These are phyloP conservation scores for Plasmodium chabaudi DNA, from an alignment of 169 alveolate species.

Conservation along the genomic window DNA sequence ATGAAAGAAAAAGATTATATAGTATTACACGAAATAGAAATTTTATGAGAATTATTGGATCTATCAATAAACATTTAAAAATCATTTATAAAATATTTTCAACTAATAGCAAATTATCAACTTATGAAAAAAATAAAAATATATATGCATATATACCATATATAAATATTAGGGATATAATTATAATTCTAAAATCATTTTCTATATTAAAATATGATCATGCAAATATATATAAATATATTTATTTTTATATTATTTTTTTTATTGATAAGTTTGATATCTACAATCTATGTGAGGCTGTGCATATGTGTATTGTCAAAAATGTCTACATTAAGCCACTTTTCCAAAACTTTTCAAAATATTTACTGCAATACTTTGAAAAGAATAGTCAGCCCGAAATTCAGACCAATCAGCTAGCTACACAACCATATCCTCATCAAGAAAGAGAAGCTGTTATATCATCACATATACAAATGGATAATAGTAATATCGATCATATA, in stretches of 20 bases:
- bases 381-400: neutral
- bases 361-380: conserved; percentile 11
- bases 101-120: conserved; percentile 38
- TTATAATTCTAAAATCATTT: conserved; percentile 52
- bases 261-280: conserved; percentile 66
- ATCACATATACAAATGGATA: too few relatives aligned
- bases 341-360: conserved; percentile 39
- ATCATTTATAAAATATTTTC: conserved; percentile 70
- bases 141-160: conserved; percentile 55
- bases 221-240: conserved; percentile 56
- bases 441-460: neutral
- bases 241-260: conserved; percentile 58
- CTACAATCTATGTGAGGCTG: conserved; percentile 33
- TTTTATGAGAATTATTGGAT: conserved; percentile 46
- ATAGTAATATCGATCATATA: neutral
- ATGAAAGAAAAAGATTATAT: conserved; percentile 60
- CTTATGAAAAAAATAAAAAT: conserved; percentile 52
- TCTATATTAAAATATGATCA: conserved; percentile 71
- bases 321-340: conserved; percentile 40
- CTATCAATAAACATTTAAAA: conserved; percentile 57
- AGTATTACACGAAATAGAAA: conserved; percentile 39
- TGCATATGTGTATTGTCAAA: conserved; percentile 52
- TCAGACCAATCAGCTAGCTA: neutral
- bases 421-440: neutral
- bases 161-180: conserved; percentile 58